Base-by-base conservation (phyloP, 2,329 filamentous ascomycete genomes). In the Beauveria bassiana region DNA sequence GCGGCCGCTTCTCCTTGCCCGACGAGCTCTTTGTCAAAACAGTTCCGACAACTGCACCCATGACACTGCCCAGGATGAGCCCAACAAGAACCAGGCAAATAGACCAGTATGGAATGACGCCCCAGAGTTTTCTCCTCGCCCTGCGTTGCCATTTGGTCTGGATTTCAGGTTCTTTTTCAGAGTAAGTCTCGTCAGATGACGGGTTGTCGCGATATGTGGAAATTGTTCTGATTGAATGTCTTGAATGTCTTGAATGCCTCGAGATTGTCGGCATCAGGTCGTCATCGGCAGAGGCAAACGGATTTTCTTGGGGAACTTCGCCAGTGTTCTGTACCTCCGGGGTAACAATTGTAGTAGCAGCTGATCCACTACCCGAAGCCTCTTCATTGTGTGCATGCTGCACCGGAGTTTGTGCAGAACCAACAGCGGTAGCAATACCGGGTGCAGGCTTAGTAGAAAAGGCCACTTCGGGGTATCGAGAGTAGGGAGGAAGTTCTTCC, bases 401-500 rank as follows among this genome's bases (percentile, higher is more conserved):
- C 12, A 7, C 16, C 22, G 43, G 64, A 5, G 68, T 53, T 12
- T 66, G 62, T 55, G 68, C 52, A 18, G 62, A 64, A 31, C 65
- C 64, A 8, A 64, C 28, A 10, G 28, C 59, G 2, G 59, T 42
- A 3, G 62, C 31, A 9, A 61, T 46, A 38, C 70, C 66, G 22
- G 72, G 70, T 20, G 72, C 66, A 54, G 76, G 73, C 68, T 83
- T 91, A 79, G 73, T 83, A 70, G 70, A 82, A 73, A 75, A 87
- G 0, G 78, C 78, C 61, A 91, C 88, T 58, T 96, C 90, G 2
- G 93, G 91, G 73, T 96, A 97, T 71, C 91, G 83, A 16, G 91
- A 90, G 71, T 98, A 98, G 0, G 93, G 93, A 14, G 93, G 93
- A 20, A 97, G 78, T 72, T 96, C 91, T 73, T 98, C 93, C 1